A percentile compares a stretch with the other conserved stretches of the same genome.
phyloP scores from a whole-genome alignment of 345 rosid species.

The Mangifera indica region DNA sequence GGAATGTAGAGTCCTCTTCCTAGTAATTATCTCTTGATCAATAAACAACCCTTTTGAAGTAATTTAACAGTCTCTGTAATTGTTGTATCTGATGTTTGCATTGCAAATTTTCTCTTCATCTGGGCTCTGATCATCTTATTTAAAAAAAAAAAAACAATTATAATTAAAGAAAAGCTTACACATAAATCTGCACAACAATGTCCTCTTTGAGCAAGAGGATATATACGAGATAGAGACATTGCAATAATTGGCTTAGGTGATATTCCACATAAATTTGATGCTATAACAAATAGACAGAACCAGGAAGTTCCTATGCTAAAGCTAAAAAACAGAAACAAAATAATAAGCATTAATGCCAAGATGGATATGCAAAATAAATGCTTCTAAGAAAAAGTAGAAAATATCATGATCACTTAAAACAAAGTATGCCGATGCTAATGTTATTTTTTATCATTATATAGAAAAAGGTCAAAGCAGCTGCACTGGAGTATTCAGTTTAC shows the following conservation, averaged over 20 bases:
- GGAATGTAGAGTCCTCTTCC: too few species aligned
- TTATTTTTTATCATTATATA: not conserved
- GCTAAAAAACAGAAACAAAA: not conserved
- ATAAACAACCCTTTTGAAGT: too few species aligned
- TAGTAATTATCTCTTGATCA: too few species aligned
- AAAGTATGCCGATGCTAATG: not conserved
- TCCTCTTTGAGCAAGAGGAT: too few species aligned
- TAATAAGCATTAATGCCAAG: not conserved
- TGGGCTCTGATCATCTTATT: too few species aligned
- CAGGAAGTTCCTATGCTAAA: not conserved
- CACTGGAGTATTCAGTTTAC: constrained; percentile 34
- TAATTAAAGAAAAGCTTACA: too few species aligned
- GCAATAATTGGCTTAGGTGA: not conserved
- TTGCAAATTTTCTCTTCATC: too few species aligned
- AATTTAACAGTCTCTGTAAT: too few species aligned
- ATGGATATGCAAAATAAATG: not conserved
- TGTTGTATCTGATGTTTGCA: too few species aligned
- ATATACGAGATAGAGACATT: too few species aligned
- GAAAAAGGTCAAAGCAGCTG: not conserved
- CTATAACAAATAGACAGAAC: not conserved
- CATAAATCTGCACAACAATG: too few species aligned
- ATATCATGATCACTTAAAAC: not conserved
- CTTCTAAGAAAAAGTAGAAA: not conserved
- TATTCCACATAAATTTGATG: not conserved
- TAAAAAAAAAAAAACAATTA: too few species aligned